Base-by-base conservation (phyloP, 2,329 filamentous ascomycete genomes). In the Samsoniella hepiali region DNA sequence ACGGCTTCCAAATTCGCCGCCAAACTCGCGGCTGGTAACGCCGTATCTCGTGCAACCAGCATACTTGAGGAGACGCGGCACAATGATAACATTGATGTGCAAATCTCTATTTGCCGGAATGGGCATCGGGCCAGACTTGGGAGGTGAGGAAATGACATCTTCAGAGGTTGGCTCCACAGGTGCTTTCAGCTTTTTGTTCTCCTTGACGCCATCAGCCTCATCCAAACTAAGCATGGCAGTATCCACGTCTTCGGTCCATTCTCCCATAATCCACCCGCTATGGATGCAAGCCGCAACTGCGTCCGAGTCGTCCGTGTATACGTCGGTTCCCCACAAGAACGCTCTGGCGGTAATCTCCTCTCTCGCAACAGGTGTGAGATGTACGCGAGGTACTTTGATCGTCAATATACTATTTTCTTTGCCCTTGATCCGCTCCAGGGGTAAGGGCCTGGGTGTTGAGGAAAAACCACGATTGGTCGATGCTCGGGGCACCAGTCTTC, bases 261-360 rank as follows among this genome's bases (percentile, higher is more conserved):
- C 91, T 40, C 94, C 94, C 49, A 89, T 88, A 68, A 99, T 90
- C 88, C 93, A 98, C 3, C 95, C 95, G 1, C 88, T 88, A 74
- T 99, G 95, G 53, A 99, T 94, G 65, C 93, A 94, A 2, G 94
- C 93, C 0, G 93, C 94, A 31, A 99, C 84, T 0, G 95, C 87
- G 72, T 99, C 95, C 0, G 93, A 97, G 75, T 99, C 95, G 69
- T 99, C 95, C 0, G 93, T 96, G 73, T 98, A 98, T 7, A 99
- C 84, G 44, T 96, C 93, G 0, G 92, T 95, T 1, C 95, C 95
- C 93, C 94, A 99, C 0, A 99, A 75, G 8, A 91, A 91, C 27
- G 90, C 85, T 40, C 91, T 85, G 8, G 86, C 79, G 11, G 93
- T 96, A 58, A 98, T 93, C 68, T 96, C 91, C 72, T 95, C 91